phyloP scores from a whole-genome alignment of 2,329 filamentous ascomycete species.

The Cladosporium sp. region DNA sequence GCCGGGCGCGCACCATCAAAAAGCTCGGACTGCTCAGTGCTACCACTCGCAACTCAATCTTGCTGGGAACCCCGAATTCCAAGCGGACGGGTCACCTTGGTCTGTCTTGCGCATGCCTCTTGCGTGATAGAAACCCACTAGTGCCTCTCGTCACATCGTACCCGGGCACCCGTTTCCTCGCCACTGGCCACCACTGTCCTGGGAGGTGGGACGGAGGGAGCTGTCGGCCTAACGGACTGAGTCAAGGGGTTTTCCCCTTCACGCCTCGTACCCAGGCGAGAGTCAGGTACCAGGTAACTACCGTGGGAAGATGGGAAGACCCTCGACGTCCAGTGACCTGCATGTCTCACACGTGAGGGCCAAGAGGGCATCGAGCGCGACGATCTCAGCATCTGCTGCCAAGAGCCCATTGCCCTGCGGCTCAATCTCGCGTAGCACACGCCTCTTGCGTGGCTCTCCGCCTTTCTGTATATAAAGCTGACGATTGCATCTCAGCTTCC shows the following conservation, averaged over 20 bases:
- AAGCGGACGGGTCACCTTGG: background rate
- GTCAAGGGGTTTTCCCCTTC: background rate
- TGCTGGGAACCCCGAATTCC: background rate
- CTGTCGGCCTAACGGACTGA: background rate
- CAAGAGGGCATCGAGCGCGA: background rate
- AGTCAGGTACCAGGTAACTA: background rate
- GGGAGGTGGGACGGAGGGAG: background rate
- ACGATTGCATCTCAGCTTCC: background rate
- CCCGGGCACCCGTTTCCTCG: background rate
- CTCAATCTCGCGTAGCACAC: slow-evolving; percentile 1
- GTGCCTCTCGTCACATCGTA: background rate
- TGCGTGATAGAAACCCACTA: background rate
- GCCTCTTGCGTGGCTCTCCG: slow-evolving; percentile 1
- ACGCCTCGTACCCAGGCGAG: background rate
- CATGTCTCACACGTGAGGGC: slow-evolving; percentile 1
- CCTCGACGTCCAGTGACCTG: background rate
- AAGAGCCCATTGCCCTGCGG: background rate
- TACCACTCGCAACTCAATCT: background rate
- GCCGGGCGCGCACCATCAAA: background rate
- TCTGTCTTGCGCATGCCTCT: background rate
- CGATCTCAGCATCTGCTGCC: background rate
- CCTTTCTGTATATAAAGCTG: background rate
- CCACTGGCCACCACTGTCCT: background rate
- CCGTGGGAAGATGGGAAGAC: background rate
- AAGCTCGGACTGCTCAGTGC: background rate